Evolutionary conservation across 495 filamentous ascomycete species (phyloP).

Genomic region (Articulospora tetracladia): DNA sequence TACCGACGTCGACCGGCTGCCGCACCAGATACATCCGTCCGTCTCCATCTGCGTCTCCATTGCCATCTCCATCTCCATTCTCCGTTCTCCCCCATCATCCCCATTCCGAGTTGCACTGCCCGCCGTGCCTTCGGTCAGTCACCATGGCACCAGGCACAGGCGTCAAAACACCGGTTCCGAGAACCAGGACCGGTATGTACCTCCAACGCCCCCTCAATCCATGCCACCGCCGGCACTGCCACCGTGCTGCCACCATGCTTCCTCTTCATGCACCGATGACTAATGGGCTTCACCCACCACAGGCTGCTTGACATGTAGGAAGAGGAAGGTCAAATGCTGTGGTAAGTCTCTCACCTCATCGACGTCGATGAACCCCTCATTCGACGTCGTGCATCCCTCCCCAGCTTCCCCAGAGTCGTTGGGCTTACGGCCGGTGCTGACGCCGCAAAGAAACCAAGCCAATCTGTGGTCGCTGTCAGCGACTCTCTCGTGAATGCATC

Average conservation of each 20-base stretch:
- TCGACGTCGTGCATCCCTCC: no score
- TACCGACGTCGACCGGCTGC: no score
- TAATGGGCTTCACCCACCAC: background rate
- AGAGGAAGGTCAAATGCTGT: constrained; percentile 28
- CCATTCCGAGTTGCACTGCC: no score
- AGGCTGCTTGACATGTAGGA: constrained; percentile 27
- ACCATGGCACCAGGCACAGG: constrained; percentile 19
- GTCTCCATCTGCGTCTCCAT: no score
- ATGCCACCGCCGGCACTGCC: background rate
- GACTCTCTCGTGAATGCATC: constrained; percentile 18
- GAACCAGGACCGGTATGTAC: constrained; percentile 22
- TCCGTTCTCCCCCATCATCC: no score
- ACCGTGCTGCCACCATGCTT: no score
- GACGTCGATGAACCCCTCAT: no score
- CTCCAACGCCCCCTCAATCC: background rate
- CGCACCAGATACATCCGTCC: no score
- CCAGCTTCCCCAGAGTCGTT: background rate
- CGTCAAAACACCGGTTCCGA: constrained; percentile 23
- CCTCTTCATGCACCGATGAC: background rate
- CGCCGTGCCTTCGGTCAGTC: no score
- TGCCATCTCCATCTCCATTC: no score
- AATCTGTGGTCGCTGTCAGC: constrained; percentile 16
- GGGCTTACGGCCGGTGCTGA: background rate
- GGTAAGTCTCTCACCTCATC: background rate
- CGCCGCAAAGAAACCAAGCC: constrained; percentile 22